Conservation (phyloP, 257 asterid species). For the Solanum dulcamara region DNA sequence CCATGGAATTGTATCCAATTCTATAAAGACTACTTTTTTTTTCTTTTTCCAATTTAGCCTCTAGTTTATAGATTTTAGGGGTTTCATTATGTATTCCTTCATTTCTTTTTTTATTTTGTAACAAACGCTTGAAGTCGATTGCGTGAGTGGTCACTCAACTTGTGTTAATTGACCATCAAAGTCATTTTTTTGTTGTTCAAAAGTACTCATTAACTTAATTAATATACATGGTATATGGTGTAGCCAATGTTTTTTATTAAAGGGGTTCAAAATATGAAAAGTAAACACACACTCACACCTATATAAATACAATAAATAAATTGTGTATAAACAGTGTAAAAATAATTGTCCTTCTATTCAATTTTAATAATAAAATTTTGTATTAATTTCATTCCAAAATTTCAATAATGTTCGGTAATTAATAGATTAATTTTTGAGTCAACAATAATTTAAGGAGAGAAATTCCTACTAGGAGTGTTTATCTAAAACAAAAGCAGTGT, state of each 20-base stretch:
- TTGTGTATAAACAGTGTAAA: not conserved
- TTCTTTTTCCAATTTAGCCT: not conserved
- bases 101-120: not conserved
- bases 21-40: not conserved
- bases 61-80: not conserved
- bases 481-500: not conserved
- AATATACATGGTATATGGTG: too few species aligned
- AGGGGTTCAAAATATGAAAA: too few species aligned
- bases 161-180: not conserved
- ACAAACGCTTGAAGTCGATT: not conserved
- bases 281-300: too few species aligned
- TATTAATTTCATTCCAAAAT: not conserved
- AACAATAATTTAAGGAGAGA: not conserved
- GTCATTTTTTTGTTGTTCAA: not conserved
- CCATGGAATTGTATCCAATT: slow-evolving; percentile 35
- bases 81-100: not conserved
- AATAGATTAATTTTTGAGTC: too few species aligned
- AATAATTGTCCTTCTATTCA: not conserved
- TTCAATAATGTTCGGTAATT: not conserved
- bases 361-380: too few species aligned
- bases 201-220: too few species aligned
- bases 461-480: not conserved
- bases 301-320: too few species aligned
- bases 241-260: too few species aligned
- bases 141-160: not conserved